A percentile compares a stretch with the other conserved stretches of the same genome.
Evolutionary conservation across 345 rosid species (phyloP).

Genomic region (Eucalyptus globulus): DNA sequence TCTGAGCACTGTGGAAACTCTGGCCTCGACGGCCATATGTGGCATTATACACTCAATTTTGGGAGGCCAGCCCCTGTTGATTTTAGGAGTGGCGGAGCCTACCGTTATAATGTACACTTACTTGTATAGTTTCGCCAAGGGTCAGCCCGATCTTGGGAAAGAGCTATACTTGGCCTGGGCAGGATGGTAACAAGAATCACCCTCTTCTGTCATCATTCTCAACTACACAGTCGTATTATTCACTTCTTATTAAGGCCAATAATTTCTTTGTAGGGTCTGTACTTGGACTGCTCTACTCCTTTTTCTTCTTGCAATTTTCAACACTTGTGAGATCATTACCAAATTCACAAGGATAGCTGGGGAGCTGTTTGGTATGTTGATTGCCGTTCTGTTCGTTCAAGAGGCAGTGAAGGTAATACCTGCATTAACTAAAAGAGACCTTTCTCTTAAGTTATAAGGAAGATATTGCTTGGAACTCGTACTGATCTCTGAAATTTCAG

Average conservation of each 20-base stretch:
- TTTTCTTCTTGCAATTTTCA: slow-evolving; percentile 14
- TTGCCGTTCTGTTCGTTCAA: slow-evolving; percentile 23
- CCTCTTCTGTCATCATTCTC: neutral
- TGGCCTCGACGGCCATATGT: slow-evolving; percentile 53
- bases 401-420: slow-evolving; percentile 15
- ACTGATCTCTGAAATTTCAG: neutral
- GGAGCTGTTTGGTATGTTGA: slow-evolving; percentile 26
- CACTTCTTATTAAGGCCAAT: neutral
- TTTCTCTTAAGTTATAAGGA: neutral
- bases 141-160: slow-evolving; percentile 1
- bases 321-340: slow-evolving; percentile 14
- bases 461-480: neutral
- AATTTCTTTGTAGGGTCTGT: slow-evolving; percentile 14
- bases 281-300: slow-evolving; percentile 22
- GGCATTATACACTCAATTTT: slow-evolving; percentile 47
- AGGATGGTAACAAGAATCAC: slow-evolving; percentile 15
- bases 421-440: neutral
- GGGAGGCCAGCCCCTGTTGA: slow-evolving; percentile 31
- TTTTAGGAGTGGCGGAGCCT: slow-evolving; percentile 33
- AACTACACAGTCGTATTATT: neutral
- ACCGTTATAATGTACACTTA: slow-evolving; percentile 26
- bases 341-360: slow-evolving; percentile 28
- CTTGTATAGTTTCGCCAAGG: slow-evolving; percentile 16
- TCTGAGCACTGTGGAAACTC: slow-evolving; percentile 46
- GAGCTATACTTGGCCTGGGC: slow-evolving; percentile 25